Conservation (phyloP, 192 early-diverging fungal genomes). For the Rhizophagus sp. region DNA sequence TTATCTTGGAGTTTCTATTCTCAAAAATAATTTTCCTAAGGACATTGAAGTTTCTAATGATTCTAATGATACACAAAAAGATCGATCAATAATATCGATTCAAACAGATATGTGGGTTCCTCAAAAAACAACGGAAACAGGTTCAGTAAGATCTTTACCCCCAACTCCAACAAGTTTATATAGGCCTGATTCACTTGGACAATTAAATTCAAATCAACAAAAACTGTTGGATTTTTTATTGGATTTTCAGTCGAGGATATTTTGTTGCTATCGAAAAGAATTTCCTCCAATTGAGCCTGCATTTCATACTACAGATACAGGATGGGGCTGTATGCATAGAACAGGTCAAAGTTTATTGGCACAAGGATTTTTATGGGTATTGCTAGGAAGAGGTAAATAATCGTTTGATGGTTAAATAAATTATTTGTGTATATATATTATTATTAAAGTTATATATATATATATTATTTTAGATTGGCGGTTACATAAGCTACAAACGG, state of each 20-base stretch:
- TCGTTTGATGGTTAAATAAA: not conserved
- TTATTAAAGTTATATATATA: not conserved
- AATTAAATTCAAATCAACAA: constrained; percentile 13
- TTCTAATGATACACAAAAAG: not conserved
- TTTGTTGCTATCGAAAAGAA: constrained; percentile 48
- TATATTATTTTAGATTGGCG: constrained; percentile 37
- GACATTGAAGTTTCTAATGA: not conserved
- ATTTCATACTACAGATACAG: constrained; percentile 43
- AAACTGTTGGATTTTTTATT: constrained; percentile 35
- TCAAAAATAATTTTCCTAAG: not conserved
- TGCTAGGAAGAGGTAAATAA: constrained; percentile 41
- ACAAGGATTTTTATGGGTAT: constrained; percentile 40
- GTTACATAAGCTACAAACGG: constrained; percentile 9
- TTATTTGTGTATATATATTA: too few relatives aligned
- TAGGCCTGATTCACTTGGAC: constrained; percentile 25
- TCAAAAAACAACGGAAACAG: not conserved
- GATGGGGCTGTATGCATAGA: constrained; percentile 51
- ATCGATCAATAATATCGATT: not conserved
- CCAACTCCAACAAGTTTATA: constrained; percentile 29
- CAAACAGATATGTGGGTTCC: not conserved
- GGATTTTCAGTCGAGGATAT: constrained; percentile 44
- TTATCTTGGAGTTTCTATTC: not conserved
- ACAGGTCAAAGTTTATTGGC: constrained; percentile 48
- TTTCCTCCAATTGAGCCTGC: constrained; percentile 43
- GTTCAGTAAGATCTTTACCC: constrained; percentile 10